phyloP scores from a whole-genome alignment of 75 land plant genomes.

The Cupressus sempervirens region DNA sequence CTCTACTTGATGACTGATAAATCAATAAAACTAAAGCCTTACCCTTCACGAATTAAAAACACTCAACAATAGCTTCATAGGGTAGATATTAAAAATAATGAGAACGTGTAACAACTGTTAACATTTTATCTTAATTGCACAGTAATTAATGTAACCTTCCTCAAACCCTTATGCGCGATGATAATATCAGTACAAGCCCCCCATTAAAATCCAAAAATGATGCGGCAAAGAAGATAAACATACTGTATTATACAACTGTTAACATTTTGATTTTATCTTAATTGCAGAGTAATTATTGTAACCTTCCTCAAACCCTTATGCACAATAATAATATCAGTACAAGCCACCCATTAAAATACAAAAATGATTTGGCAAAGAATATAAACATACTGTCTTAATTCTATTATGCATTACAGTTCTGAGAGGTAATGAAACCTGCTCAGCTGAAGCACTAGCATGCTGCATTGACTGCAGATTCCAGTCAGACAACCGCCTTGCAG shows the following conservation, averaged over 20 bases:
- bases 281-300: not conserved
- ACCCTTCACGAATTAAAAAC: not conserved
- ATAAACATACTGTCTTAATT: not conserved
- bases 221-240: not conserved
- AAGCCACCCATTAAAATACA: not conserved
- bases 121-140: not conserved
- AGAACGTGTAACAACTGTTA: not conserved
- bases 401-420: not conserved
- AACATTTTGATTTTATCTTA: no score
- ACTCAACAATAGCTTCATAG: not conserved
- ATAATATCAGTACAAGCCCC: not conserved
- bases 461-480: not conserved
- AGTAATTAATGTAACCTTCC: not conserved
- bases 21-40: not conserved
- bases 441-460: not conserved
- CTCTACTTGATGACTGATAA: not conserved
- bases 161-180: not conserved
- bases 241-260: not conserved
- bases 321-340: not conserved
- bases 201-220: not conserved
- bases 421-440: slow-evolving; percentile 2
- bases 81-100: not conserved
- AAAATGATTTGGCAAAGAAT: not conserved
- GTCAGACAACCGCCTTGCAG: not conserved
- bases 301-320: not conserved